Evolutionary conservation across 192 early-diverging fungal species (phyloP).

Genomic region (Coemansia sp.): DNA sequence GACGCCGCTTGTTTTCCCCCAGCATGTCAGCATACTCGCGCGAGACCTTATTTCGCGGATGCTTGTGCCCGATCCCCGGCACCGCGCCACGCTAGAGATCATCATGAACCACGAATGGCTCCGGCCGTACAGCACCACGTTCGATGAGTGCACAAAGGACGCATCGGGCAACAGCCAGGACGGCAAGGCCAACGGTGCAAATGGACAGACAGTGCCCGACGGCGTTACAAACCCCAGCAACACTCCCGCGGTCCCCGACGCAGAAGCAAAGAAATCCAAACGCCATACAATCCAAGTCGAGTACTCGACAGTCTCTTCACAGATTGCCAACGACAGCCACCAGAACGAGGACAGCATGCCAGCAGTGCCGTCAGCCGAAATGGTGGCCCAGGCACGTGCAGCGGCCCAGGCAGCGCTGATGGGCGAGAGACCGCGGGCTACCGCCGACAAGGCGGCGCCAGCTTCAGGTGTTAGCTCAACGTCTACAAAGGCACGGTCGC

Average conservation of each 20-base stretch:
- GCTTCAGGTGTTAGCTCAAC: conserved; percentile 29
- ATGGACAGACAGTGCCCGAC: conserved; percentile 25
- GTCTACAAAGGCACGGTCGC: conserved; percentile 31
- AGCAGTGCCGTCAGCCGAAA: conserved; percentile 28
- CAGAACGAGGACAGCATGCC: conserved; percentile 20
- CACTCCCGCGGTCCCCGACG: conserved; percentile 44
- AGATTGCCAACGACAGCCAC: conserved; percentile 13
- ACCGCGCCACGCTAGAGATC: conserved; percentile 69
- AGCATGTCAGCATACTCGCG: conserved; percentile 74
- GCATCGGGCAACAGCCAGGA: conserved; percentile 22
- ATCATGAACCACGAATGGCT: conserved; percentile 79
- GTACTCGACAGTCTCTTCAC: conserved; percentile 27
- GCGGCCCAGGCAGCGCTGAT: conserved; percentile 47
- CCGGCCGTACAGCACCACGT: conserved; percentile 52
- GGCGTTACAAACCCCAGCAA: conserved; percentile 15
- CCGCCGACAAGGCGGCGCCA: conserved; percentile 12
- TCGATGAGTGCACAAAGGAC: conserved; percentile 46
- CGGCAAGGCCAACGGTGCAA: background rate
- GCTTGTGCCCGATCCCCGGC: conserved; percentile 85
- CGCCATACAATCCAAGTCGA: conserved; percentile 64
- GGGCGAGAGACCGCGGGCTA: conserved; percentile 20
- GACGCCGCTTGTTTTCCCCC: conserved; percentile 82
- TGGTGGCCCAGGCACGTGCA: conserved; percentile 45
- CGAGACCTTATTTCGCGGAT: conserved; percentile 83
- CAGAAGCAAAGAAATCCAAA: conserved; percentile 50